These are phyloP conservation scores for Aureobasidium sp. DNA, from an alignment of 2,329 filamentous ascomycete genomes.

Conservation along the genomic window DNA sequence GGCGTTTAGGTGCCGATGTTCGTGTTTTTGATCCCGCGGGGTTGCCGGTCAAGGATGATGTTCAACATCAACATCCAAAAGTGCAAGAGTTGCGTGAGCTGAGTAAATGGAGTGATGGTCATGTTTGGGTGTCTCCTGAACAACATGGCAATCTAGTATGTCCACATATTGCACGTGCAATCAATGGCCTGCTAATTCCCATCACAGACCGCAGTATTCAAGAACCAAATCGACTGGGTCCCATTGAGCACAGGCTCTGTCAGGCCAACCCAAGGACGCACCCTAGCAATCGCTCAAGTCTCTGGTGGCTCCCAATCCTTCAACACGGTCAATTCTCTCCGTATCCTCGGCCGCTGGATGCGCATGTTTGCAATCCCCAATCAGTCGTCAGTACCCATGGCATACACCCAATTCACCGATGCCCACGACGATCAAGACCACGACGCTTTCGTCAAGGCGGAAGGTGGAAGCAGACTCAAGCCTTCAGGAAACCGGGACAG, in stretches of 20 bases:
- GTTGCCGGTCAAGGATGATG: slow-evolving; percentile 58
- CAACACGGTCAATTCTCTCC: slow-evolving; percentile 60
- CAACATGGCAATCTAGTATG: slow-evolving; percentile 58
- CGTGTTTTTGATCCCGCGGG: slow-evolving; percentile 53
- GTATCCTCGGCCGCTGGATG: slow-evolving; percentile 63
- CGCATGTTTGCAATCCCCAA: slow-evolving; percentile 62
- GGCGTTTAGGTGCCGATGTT: slow-evolving; percentile 59
- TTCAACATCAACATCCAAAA: slow-evolving; percentile 50
- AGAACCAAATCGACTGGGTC: slow-evolving; percentile 66
- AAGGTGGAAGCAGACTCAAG: slow-evolving; percentile 45
- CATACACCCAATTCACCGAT: slow-evolving; percentile 55
- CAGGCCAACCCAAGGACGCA: slow-evolving; percentile 59
- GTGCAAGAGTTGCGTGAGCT: slow-evolving; percentile 57
- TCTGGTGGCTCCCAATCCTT: slow-evolving; percentile 60
- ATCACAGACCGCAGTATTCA: slow-evolving; percentile 55
- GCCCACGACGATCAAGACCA: slow-evolving; percentile 32
- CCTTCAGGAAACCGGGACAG: slow-evolving; percentile 52
- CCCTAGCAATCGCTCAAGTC: slow-evolving; percentile 56
- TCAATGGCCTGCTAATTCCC: background rate
- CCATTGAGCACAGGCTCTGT: slow-evolving; percentile 55
- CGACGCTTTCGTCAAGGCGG: slow-evolving; percentile 19
- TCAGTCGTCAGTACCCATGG: slow-evolving; percentile 57
- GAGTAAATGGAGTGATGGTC: slow-evolving; percentile 59
- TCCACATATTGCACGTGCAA: background rate
- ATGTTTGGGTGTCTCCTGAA: slow-evolving; percentile 59